A percentile compares a stretch with the other conserved stretches of the same genome.
phyloP scores from a whole-genome alignment of 768 basidiomycete species.

The Russula virescens region DNA sequence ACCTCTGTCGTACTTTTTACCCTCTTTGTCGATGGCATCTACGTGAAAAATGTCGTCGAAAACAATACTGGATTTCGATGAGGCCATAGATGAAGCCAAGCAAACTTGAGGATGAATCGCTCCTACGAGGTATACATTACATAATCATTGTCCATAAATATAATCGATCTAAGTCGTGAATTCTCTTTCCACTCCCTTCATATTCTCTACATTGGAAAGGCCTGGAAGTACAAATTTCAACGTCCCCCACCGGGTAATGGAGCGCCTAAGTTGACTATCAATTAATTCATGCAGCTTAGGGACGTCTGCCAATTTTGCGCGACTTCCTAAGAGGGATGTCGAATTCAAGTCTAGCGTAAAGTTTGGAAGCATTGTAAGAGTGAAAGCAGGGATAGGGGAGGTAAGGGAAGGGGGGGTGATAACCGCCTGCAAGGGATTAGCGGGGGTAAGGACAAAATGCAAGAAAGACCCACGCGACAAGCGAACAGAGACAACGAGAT shows the following conservation, averaged over 20 bases:
- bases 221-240: conserved; percentile 70
- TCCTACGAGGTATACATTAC: neutral
- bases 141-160: conserved; percentile 8
- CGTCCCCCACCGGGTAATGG: conserved; percentile 39
- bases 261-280: conserved; percentile 52
- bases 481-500: conserved; percentile 72
- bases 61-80: conserved; percentile 60
- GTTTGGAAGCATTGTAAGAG: conserved; percentile 72
- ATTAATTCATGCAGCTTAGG: conserved; percentile 97
- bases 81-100: conserved; percentile 12
- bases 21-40: conserved; percentile 79
- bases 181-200: conserved; percentile 27
- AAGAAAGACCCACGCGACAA: conserved; percentile 45
- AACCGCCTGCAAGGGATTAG: conserved; percentile 43
- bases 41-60: conserved; percentile 95
- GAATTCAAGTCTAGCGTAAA: conserved; percentile 85
- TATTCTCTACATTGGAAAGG: conserved; percentile 36
- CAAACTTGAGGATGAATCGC: neutral
- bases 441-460: neutral
- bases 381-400: conserved; percentile 53
- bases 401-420: conserved; percentile 55
- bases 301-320: conserved; percentile 96
- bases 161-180: neutral
- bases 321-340: conserved; percentile 88
- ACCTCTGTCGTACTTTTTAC: conserved; percentile 99